Evolutionary conservation across 441 rosid species (phyloP), one percentile per base, ranked within the genome.

Genomic region (Corymbia citriodora): DNA sequence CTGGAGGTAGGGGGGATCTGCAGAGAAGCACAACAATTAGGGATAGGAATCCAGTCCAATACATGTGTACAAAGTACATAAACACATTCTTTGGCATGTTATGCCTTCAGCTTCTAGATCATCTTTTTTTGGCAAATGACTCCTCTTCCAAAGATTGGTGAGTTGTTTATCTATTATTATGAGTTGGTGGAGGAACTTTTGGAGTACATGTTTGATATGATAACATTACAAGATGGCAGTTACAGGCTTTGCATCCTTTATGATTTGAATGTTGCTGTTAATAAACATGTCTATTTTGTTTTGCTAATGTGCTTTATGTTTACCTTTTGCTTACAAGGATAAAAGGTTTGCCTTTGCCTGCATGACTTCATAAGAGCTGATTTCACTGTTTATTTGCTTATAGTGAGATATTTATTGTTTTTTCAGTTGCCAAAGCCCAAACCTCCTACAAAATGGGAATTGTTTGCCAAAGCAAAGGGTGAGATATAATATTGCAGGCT

Each of bases 391-490:
- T 79, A 45, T 79, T 79, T 45, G 53, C 52, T 45, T 23, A 79
- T 45, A 8, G n/a, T 79, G 18, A 79, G 85, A 79, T 25, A 79
- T 90, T 40, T 63, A 31, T 52, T 92, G 57, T 92, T 55, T 90
- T 94, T 93, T 92, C 96, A 96, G 98, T 90, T 95, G 87, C 98
- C 98, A 40, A 95, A 90, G 94, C 95, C 96, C 88, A 93, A 94
- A 92, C 95, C 97, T 91, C 95, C 94, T 53, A 94, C 97, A 54
- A 95, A 94, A 90, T 96, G 98, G 97, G 96, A 96, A 91, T 31
- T 70, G 87, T 95, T 95, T 90, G 95, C 97, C 89, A 90, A 95
- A 92, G 91, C 93, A 90, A 97, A 91, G 94, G 99, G 99, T 96
- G 91, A 81, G 81, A 82, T 68, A 23, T 83, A n/a, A 57, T 79